Conservation (phyloP, 1,139 yeast genomes). For the Meyerozyma smithsonii region DNA sequence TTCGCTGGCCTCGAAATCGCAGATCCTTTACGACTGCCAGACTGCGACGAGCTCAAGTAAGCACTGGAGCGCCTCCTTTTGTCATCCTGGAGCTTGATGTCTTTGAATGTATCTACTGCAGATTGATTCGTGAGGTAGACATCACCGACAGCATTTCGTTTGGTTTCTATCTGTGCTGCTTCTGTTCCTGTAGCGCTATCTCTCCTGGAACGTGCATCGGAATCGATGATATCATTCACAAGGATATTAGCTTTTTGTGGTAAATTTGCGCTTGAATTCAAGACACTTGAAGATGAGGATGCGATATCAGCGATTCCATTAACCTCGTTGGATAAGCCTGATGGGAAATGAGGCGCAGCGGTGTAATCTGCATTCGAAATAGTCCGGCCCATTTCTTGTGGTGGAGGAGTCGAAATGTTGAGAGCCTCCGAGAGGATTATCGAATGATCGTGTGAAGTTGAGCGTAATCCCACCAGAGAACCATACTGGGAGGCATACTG, state of each 20-base stretch:
- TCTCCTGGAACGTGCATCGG: slow-evolving; percentile 24
- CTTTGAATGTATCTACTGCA: slow-evolving; percentile 47
- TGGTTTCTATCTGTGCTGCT: slow-evolving; percentile 46
- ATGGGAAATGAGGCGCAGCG: slow-evolving; percentile 1
- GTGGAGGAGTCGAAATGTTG: slow-evolving; percentile 10
- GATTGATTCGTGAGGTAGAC: slow-evolving; percentile 46
- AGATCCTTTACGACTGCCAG: neutral
- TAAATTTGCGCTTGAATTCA: neutral
- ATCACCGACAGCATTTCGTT: slow-evolving; percentile 53
- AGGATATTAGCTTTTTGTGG: slow-evolving; percentile 10
- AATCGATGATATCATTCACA: slow-evolving; percentile 34
- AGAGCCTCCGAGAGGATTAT: slow-evolving; percentile 34
- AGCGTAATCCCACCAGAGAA: slow-evolving; percentile 12
- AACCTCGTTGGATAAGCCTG: neutral
- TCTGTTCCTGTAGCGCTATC: slow-evolving; percentile 39
- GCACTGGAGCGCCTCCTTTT: slow-evolving; percentile 39
- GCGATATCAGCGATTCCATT: neutral
- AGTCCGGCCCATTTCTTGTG: neutral
- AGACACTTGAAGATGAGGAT: neutral
- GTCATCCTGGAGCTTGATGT: slow-evolving; percentile 44
- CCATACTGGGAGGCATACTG: slow-evolving; percentile 6
- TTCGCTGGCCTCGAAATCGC: neutral
- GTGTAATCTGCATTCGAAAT: slow-evolving; percentile 2
- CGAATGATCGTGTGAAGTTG: slow-evolving; percentile 21
- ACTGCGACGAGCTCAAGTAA: slow-evolving; percentile 5